Conservation (phyloP, 1,284 basidiomycete genomes). For the Lentinus polychrous region DNA sequence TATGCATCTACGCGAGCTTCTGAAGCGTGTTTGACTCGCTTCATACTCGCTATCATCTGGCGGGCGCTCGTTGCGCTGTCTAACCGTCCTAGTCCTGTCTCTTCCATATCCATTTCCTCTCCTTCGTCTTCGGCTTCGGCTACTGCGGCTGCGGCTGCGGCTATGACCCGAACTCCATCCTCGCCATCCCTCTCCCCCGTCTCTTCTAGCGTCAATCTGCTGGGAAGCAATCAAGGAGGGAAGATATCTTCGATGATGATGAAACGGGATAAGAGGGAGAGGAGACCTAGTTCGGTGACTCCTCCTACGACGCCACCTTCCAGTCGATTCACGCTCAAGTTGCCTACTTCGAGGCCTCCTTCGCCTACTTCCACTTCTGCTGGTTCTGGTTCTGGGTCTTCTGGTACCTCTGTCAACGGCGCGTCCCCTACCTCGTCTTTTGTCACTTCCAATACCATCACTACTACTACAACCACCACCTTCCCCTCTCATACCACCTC, state of each 20-base stretch:
- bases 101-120: conserved; percentile 27
- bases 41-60: conserved; percentile 70
- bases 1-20: conserved; percentile 46
- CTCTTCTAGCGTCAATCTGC: conserved; percentile 18
- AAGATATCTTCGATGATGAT: conserved; percentile 8
- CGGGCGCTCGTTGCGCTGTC: conserved; percentile 61
- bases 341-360: conserved; percentile 61
- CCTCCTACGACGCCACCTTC: conserved; percentile 54
- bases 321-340: conserved; percentile 57
- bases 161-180: conserved; percentile 27
- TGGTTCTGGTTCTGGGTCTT: conserved; percentile 7
- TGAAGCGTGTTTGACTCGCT: conserved; percentile 54
- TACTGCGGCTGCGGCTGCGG: no score
- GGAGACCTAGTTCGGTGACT: conserved; percentile 23
- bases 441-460: no score
- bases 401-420: no score
- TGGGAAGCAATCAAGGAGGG: conserved; percentile 9
- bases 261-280: background rate
- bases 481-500: no score
- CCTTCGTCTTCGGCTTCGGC: no score
- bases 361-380: conserved; percentile 42
- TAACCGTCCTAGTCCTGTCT: conserved; percentile 41
- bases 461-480: no score
- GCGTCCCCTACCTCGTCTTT: no score
- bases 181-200: conserved; percentile 29